A percentile compares a stretch with the other conserved stretches of the same genome.
Conservation (phyloP, 179 eudicot genomes). For the Vitellaria paradoxa region DNA sequence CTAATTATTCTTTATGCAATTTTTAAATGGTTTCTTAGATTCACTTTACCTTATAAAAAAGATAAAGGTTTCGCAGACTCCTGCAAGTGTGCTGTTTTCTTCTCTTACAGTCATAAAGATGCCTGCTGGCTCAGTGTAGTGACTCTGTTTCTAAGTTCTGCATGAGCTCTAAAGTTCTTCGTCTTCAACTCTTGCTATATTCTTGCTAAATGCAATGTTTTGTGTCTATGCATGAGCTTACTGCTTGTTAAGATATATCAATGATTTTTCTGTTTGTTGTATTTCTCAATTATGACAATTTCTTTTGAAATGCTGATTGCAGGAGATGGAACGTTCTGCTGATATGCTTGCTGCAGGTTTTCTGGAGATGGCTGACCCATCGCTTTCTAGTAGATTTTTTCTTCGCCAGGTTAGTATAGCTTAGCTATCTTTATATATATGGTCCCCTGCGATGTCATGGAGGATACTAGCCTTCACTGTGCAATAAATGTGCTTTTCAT, state of each 20-base stretch:
- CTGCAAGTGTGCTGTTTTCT: neutral
- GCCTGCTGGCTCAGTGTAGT: neutral
- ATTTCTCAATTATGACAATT: neutral
- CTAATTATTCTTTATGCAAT: neutral
- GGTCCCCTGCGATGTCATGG: neutral
- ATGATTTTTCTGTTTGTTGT: neutral
- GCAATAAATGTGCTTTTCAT: constrained; percentile 5
- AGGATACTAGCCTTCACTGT: neutral
- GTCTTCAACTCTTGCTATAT: constrained; percentile 1
- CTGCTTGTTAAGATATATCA: neutral
- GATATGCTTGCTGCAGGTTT: constrained; percentile 99
- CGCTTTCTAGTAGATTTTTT: constrained; percentile 83
- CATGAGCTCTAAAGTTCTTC: constrained; percentile 5
- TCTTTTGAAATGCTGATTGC: constrained; percentile 23
- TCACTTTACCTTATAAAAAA: neutral
- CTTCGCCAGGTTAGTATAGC: constrained; percentile 79
- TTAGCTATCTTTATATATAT: neutral
- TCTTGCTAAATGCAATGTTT: constrained; percentile 14
- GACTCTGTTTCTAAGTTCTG: constrained; percentile 3
- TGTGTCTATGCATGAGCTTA: constrained; percentile 10
- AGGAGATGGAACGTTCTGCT: constrained; percentile 99
- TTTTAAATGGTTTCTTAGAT: neutral
- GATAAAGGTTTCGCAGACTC: neutral
- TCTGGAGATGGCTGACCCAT: constrained; percentile 89
- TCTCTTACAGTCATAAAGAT: constrained; percentile 3